Evolutionary conservation across 176 grass and related monocot species (phyloP), one percentile per base, ranked within the genome.

Genomic region (Echinochloa phyllopogon): DNA sequence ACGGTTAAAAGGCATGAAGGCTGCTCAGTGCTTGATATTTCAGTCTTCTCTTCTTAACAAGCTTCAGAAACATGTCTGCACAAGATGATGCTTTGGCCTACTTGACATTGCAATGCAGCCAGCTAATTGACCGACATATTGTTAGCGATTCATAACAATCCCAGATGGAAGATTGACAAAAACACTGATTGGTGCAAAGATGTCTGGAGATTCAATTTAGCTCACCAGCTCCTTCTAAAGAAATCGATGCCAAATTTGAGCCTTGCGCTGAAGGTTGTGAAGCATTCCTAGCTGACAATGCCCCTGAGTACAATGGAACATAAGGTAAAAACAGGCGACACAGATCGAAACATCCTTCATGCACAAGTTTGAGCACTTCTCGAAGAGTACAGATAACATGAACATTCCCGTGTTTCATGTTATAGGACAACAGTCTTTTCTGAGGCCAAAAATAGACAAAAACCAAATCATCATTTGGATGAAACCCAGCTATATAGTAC

Each of bases 271-370:
- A 39, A 68, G 4, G 36, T 38, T 41, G 2, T 41, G n/a, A 5
- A 79, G 10, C 3, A 27, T 6, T 72, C 50, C 44, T 74, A 74
- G 16, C 3, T 21, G 51, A 40, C 33, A 79, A 65, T 49, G 24
- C 39, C 76, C 16, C 2, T 33, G 59, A 49, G 42, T 65, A 64
- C 59, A 79, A 65, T 36, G 42, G 77, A 64, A 50, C 25, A 64
- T 79, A 65, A 9, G 60, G 77, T 10, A 65, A 65, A 47, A 79
- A 65, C 1, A 10, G 17, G 44, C 25, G 59, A 64, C 5, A 23
- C 8, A 18, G 3, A 1, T 10, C 8, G 0, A 1, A 48, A 1
- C 4, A 12, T 43, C 12, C 4, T 43, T 0, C 4, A 69, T n/a
- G 40, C 10, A n/a, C 8, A 69, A 69, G 10, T 12, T 13, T n/a